These are phyloP conservation scores for Ciborinia camelliae DNA, from an alignment of 2,329 filamentous ascomycete species.

Conservation along the genomic window DNA sequence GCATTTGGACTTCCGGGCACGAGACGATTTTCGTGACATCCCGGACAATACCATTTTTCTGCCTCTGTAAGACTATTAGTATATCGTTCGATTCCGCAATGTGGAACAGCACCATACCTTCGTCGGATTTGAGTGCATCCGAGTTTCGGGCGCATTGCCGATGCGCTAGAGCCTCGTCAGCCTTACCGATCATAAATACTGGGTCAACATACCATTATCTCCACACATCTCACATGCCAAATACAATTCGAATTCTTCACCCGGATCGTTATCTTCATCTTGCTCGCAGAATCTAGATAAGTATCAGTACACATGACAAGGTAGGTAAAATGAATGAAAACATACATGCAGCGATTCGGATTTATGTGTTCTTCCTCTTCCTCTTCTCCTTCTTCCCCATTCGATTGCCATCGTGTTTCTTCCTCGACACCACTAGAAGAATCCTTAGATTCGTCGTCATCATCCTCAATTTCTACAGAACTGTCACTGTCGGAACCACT, in stretches of 20 bases:
- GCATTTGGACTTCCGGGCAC: slow-evolving; percentile 39
- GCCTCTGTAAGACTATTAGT: slow-evolving; percentile 44
- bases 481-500: slow-evolving; percentile 32
- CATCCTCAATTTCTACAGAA: slow-evolving; percentile 32
- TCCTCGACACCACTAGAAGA: slow-evolving; percentile 60
- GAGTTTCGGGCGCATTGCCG: slow-evolving; percentile 80
- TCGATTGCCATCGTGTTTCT: slow-evolving; percentile 52
- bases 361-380: slow-evolving; percentile 53
- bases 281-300: slow-evolving; percentile 72
- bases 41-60: slow-evolving; percentile 59
- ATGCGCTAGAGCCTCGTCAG: slow-evolving; percentile 67
- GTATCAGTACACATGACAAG: slow-evolving; percentile 33
- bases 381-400: slow-evolving; percentile 46
- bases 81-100: neutral
- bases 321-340: slow-evolving; percentile 24
- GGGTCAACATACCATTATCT: slow-evolving; percentile 68
- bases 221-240: slow-evolving; percentile 74
- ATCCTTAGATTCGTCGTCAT: slow-evolving; percentile 53
- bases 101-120: slow-evolving; percentile 49
- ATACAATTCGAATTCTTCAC: slow-evolving; percentile 76
- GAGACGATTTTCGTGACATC: slow-evolving; percentile 46
- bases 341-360: slow-evolving; percentile 63
- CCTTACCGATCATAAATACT: slow-evolving; percentile 29
- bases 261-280: slow-evolving; percentile 78
- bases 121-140: slow-evolving; percentile 57